phyloP scores from a whole-genome alignment of 805 yeast species.

The Saturnispora dispora region DNA sequence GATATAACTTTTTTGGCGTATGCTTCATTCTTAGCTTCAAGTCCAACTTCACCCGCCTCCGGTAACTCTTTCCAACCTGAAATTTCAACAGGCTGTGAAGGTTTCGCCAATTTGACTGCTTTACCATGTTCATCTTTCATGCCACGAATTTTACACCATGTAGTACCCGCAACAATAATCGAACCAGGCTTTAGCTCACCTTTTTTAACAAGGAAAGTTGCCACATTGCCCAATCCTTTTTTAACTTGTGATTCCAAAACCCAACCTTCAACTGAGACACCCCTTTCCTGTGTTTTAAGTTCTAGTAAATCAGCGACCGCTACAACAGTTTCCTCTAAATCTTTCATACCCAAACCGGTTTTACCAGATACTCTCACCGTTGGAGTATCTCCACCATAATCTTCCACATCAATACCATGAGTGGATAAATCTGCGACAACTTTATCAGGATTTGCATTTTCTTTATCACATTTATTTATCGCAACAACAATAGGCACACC shows the following conservation, averaged over 20 bases:
- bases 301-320: slow-evolving; percentile 80
- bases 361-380: slow-evolving; percentile 81
- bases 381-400: slow-evolving; percentile 92
- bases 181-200: slow-evolving; percentile 68
- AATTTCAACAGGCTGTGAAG: slow-evolving; percentile 84
- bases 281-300: slow-evolving; percentile 49
- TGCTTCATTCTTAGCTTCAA: slow-evolving; percentile 68
- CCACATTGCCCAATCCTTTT: slow-evolving; percentile 75
- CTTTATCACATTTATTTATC: slow-evolving; percentile 82
- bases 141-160: slow-evolving; percentile 76
- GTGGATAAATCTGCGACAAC: slow-evolving; percentile 71
- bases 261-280: slow-evolving; percentile 71
- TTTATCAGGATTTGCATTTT: slow-evolving; percentile 62
- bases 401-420: slow-evolving; percentile 78
- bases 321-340: slow-evolving; percentile 80
- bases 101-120: slow-evolving; percentile 55
- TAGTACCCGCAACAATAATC: slow-evolving; percentile 75
- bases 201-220: slow-evolving; percentile 74
- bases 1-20: slow-evolving; percentile 66
- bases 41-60: slow-evolving; percentile 76
- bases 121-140: slow-evolving; percentile 70
- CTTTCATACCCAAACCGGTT: slow-evolving; percentile 84
- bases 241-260: slow-evolving; percentile 76
- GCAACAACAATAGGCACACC: slow-evolving; percentile 86
- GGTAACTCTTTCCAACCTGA: slow-evolving; percentile 95